A percentile compares a stretch with the other conserved stretches of the same genome.
These are phyloP conservation scores for Cornus florida DNA, from an alignment of 148 eudicot species.

Conservation along the genomic window DNA sequence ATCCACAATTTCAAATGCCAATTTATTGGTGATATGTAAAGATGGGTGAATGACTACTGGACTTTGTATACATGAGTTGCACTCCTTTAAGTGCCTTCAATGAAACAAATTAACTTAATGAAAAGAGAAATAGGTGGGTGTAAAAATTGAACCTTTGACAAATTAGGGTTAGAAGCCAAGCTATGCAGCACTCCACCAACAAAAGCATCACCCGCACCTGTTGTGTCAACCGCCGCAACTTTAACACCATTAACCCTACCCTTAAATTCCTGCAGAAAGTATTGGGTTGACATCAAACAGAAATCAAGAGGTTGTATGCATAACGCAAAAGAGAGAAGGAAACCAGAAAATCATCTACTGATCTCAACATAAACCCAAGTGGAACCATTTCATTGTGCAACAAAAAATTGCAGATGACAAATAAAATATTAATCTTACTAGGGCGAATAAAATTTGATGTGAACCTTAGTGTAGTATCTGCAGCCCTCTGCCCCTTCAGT, in stretches of 20 bases:
- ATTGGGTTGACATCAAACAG: not conserved
- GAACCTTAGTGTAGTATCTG: constrained; percentile 58
- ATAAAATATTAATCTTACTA: not conserved
- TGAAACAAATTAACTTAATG: not conserved
- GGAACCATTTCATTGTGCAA: not conserved
- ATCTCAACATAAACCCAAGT: not conserved
- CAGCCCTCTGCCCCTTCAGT: constrained; percentile 65
- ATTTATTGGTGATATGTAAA: too few species aligned
- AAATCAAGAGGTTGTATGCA: not conserved
- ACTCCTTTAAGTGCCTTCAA: not conserved
- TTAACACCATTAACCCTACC: constrained; percentile 50
- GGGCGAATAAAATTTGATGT: not conserved
- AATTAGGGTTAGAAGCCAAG: constrained; percentile 43
- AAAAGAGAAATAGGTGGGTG: not conserved
- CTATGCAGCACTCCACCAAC: constrained; percentile 50
- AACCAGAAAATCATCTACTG: not conserved
- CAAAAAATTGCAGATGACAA: not conserved
- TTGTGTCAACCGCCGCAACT: constrained; percentile 62
- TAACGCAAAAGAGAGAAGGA: not conserved
- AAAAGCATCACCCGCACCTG: constrained; percentile 78
- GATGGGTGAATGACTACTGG: too few species aligned
- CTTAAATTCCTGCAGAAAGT: constrained; percentile 43
- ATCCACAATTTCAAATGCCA: too few species aligned
- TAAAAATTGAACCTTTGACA: constrained; percentile 37
- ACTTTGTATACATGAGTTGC: too few species aligned